Evolutionary conservation across 768 basidiomycete species (phyloP), one percentile per base, ranked within the genome.

Genomic region (Naematelia aurantialba): DNA sequence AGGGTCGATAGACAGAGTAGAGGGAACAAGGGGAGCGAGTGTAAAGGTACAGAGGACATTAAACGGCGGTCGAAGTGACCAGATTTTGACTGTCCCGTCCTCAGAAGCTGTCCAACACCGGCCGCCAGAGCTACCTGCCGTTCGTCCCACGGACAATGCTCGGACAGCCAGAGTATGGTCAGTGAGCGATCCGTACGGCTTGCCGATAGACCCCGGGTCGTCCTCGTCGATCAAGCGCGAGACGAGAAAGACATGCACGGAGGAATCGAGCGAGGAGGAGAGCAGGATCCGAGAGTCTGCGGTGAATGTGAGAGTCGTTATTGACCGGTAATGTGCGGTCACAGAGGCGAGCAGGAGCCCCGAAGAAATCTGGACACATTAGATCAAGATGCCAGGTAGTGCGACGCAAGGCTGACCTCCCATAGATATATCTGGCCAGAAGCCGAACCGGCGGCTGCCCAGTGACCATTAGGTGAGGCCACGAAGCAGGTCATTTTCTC

Each of bases 301-400:
- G 8, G 90, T 88, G 74, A 97, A 98, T 45, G 83, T 84, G 1
- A 98, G 78, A 8, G 87, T 86, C 60, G 84, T 88, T 53, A 97
- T 83, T 72, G 85, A 82, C 58, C 94, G 88, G 79, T 98, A 99
- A 76, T 98, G 94, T 17, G 93, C 93, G 60, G 97, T 93, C 85
- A 92, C 92, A 0, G 89, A 83, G 66, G 87, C 85, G 80, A 86
- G 91, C 47, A 97, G 80, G 54, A 93, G 86, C n/a, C 93, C 93
- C n/a, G 93, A 96, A 10, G 88, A 81, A 65, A 91, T 81, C 91
- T 96, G 78, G 60, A 55, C 22, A 50, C 45, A n/a, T 58, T 19
- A 53, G 11, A 45, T 27, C 1, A 45, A 10, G 11, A 30, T 26
- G 21, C 21, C 25, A 30, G 24, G 27, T 24, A 82, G n/a, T n/a